These are phyloP conservation scores for Perkinsus marinus DNA, from an alignment of 169 alveolate species.

Conservation along the genomic window DNA sequence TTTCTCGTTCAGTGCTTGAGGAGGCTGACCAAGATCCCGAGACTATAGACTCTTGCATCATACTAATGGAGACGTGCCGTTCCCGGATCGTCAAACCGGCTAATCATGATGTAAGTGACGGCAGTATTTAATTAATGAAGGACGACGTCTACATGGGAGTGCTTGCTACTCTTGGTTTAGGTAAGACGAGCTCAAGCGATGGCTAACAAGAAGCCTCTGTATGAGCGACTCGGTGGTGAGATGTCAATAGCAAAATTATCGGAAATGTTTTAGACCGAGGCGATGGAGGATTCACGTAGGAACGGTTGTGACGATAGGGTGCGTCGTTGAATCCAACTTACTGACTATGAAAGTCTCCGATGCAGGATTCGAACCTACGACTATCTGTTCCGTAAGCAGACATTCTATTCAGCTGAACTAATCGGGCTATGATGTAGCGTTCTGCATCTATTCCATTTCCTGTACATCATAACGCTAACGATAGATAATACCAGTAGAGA, in stretches of 20 bases:
- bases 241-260: not conserved
- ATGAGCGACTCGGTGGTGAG: not conserved
- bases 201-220: not conserved
- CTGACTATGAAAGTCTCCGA: not conserved
- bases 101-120: not conserved
- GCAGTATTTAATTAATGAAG: not conserved
- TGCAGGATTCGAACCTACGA: not conserved
- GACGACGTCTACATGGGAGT: not conserved
- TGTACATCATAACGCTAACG: not conserved
- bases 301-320: not conserved
- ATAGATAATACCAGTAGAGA: no score
- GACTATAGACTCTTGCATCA: not conserved
- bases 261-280: not conserved
- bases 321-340: not conserved
- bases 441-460: no score
- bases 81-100: not conserved
- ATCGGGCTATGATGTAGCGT: not conserved
- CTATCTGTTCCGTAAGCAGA: not conserved
- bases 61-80: not conserved
- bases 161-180: not conserved
- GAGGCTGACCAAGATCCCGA: not conserved
- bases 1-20: not conserved
- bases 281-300: not conserved
- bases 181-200: not conserved
- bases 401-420: not conserved